Evolutionary conservation across 805 yeast species (phyloP).

Genomic region (Wickerhamomyces bisporus): DNA sequence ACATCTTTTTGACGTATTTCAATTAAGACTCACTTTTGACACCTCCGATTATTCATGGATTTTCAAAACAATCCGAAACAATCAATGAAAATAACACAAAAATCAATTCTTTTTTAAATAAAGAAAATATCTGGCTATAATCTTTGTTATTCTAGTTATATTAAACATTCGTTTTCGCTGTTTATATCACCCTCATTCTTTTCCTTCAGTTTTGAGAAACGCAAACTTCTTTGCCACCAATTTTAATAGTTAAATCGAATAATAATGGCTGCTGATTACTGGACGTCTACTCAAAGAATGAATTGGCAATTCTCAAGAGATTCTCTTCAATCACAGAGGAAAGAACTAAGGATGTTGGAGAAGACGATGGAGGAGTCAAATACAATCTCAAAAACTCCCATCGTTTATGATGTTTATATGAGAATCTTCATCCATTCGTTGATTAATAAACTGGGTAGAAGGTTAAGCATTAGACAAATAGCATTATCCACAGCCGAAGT

Average conservation of each 20-base stretch:
- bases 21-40: too few relatives aligned
- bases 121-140: too few relatives aligned
- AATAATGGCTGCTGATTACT: constrained; percentile 72
- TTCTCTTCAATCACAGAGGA: constrained; percentile 42
- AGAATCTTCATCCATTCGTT: constrained; percentile 76
- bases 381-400: constrained; percentile 34
- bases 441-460: constrained; percentile 70
- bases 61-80: too few relatives aligned
- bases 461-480: constrained; percentile 72
- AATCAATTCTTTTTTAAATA: too few relatives aligned
- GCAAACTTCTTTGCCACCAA: too few relatives aligned
- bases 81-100: too few relatives aligned
- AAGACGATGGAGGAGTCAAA: constrained; percentile 34
- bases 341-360: constrained; percentile 33
- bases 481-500: constrained; percentile 88
- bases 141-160: too few relatives aligned
- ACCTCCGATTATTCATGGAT: too few relatives aligned
- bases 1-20: too few relatives aligned
- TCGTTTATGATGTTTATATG: constrained; percentile 46
- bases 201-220: too few relatives aligned
- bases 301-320: constrained; percentile 79
- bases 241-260: background rate
- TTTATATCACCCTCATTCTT: too few relatives aligned
- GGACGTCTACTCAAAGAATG: constrained; percentile 78
- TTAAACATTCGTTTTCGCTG: too few relatives aligned